phyloP scores from a whole-genome alignment of 2,329 filamentous ascomycete genomes.

The Diaporthe nobilis region DNA sequence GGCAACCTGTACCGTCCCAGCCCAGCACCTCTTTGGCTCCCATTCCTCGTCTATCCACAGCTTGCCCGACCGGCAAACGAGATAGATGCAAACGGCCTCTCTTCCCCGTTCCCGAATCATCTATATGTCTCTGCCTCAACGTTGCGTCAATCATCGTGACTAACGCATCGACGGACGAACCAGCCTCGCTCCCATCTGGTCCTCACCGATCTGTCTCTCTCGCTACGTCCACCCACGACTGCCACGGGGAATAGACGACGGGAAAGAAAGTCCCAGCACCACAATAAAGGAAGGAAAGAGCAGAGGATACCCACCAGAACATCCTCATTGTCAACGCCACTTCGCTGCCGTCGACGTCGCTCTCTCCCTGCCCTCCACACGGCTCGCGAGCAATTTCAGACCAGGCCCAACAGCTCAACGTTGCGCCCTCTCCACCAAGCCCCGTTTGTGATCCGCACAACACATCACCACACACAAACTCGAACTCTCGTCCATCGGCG shows the following conservation, averaged over 20 bases:
- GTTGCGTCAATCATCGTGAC: conserved; percentile 23
- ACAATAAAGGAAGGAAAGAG: conserved; percentile 26
- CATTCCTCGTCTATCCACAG: conserved; percentile 34
- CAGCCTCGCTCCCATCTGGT: conserved; percentile 11
- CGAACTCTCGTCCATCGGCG: conserved; percentile 40
- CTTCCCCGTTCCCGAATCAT: conserved; percentile 1
- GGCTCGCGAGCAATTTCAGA: neutral
- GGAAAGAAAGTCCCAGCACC: neutral
- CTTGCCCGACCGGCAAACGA: conserved; percentile 14
- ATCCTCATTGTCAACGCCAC: neutral
- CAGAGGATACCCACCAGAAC: neutral
- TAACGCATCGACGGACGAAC: neutral
- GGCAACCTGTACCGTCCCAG: conserved; percentile 19
- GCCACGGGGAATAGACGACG: neutral
- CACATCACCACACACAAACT: neutral
- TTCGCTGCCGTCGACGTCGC: neutral
- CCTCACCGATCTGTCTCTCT: neutral
- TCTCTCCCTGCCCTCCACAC: neutral
- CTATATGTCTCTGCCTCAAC: neutral
- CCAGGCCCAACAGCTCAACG: neutral
- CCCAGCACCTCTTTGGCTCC: conserved; percentile 33
- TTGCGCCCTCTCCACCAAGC: neutral
- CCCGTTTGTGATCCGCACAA: neutral
- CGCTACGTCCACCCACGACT: conserved; percentile 7
- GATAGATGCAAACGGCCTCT: conserved; percentile 27